Evolutionary conservation across 208 protist genomes (phyloP).

Genomic region (Leishmania guyanensis): DNA sequence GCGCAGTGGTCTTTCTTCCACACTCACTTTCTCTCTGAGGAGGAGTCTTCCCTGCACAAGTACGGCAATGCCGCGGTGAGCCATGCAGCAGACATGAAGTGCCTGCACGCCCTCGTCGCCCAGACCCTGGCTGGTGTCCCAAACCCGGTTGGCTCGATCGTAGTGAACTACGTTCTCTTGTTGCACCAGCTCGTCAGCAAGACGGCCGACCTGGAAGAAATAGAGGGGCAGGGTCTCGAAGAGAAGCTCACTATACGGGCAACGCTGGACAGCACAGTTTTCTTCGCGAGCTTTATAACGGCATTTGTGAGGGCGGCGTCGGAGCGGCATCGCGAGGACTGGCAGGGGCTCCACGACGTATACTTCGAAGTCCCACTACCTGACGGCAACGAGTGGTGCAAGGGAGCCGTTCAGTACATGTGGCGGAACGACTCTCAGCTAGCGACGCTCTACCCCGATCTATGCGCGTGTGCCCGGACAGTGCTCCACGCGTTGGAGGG

Average conservation of each 20-base stretch:
- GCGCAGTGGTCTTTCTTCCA: conserved; percentile 76
- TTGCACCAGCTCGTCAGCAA: conserved; percentile 27
- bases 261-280: conserved; percentile 17
- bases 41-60: conserved; percentile 32
- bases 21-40: conserved; percentile 46
- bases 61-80: conserved; percentile 86
- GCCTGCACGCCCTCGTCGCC: conserved; percentile 83
- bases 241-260: conserved; percentile 6
- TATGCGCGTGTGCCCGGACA: conserved; percentile 47
- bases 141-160: conserved; percentile 63
- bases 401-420: background rate
- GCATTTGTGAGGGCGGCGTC: conserved; percentile 5
- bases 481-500: conserved; percentile 65
- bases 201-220: background rate
- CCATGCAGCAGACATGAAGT: conserved; percentile 80
- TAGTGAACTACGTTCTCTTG: conserved; percentile 65
- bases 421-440: conserved; percentile 15
- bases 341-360: background rate
- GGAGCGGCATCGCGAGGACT: background rate
- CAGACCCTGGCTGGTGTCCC: conserved; percentile 68
- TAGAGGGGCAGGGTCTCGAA: background rate
- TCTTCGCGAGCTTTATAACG: conserved; percentile 24
- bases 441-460: conserved; percentile 23
- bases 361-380: conserved; percentile 7
- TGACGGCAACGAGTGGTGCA: background rate